phyloP scores from a whole-genome alignment of 2,329 filamentous ascomycete genomes.

The Tolypocladium sp. region DNA sequence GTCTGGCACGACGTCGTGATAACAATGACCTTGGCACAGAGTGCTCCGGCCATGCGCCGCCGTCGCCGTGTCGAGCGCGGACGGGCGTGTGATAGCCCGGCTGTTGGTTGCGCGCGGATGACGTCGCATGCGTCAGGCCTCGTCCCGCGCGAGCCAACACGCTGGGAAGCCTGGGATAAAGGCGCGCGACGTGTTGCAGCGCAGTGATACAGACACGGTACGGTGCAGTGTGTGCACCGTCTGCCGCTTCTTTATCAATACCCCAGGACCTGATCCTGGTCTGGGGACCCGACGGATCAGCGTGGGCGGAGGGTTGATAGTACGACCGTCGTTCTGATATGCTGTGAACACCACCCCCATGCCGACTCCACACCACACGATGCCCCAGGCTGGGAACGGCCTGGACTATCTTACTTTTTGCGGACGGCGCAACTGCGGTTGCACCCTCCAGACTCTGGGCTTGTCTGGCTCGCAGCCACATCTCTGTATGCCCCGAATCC shows the following conservation, averaged over 20 bases:
- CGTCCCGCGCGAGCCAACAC: not conserved
- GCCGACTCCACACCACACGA: not conserved
- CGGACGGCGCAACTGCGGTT: not conserved
- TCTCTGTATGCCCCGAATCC: not conserved
- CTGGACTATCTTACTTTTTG: not conserved
- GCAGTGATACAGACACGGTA: not conserved
- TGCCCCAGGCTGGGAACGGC: conserved; percentile 1
- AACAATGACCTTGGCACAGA: not conserved
- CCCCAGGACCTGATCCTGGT: not conserved
- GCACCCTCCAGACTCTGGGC: not conserved
- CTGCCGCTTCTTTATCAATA: not conserved
- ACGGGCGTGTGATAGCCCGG: not conserved
- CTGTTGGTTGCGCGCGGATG: not conserved
- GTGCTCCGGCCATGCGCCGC: too few relatives aligned
- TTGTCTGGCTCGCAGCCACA: not conserved
- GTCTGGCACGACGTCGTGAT: not conserved
- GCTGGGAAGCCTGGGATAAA: too few relatives aligned
- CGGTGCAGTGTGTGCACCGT: not conserved
- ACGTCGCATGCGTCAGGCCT: not conserved
- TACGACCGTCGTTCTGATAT: not conserved
- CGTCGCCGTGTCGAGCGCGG: not conserved
- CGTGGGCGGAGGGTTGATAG: not conserved
- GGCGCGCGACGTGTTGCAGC: not conserved
- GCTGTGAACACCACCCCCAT: not conserved
- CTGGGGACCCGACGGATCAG: not conserved